Conservation (phyloP, 2,329 filamentous ascomycete genomes). For the Verruconis gallopava region DNA sequence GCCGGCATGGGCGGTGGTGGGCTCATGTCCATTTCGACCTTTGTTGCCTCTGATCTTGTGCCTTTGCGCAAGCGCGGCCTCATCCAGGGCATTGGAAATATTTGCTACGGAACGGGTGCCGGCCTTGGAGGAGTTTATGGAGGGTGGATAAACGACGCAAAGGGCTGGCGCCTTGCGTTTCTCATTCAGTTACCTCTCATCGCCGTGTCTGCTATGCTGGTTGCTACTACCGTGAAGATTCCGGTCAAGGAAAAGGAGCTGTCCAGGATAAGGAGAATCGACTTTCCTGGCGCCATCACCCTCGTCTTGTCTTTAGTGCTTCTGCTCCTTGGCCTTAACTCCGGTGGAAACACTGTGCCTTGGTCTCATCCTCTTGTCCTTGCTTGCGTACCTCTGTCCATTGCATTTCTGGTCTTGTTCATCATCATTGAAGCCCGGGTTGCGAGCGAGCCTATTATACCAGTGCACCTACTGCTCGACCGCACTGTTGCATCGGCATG, state of each 20-base stretch:
- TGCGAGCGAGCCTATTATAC: conserved; percentile 60
- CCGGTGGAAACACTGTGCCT: conserved; percentile 56
- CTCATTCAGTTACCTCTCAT: conserved; percentile 53
- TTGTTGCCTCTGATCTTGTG: conserved; percentile 59
- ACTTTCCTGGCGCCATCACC: conserved; percentile 57
- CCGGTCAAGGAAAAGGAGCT: conserved; percentile 56
- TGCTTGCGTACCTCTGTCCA: conserved; percentile 41
- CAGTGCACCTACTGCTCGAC: conserved; percentile 59
- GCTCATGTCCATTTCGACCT: conserved; percentile 56
- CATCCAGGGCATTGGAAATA: conserved; percentile 64
- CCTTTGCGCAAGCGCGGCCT: conserved; percentile 55
- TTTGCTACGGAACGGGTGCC: conserved; percentile 57
- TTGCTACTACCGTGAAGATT: conserved; percentile 44
- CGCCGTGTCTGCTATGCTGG: conserved; percentile 50
- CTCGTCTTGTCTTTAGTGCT: conserved; percentile 53
- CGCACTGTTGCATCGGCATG: conserved; percentile 54
- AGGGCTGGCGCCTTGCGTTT: conserved; percentile 71
- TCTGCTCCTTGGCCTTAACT: conserved; percentile 57
- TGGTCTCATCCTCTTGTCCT: conserved; percentile 51
- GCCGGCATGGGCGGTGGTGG: conserved; percentile 57
- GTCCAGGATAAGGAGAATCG: conserved; percentile 52
- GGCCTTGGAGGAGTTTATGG: conserved; percentile 56
- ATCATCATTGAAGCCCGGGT: conserved; percentile 54
- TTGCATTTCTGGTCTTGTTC: conserved; percentile 51
- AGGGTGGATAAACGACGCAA: conserved; percentile 59